Conservation (phyloP, 257 asterid genomes). For the Parsonsia alboflavescens region DNA sequence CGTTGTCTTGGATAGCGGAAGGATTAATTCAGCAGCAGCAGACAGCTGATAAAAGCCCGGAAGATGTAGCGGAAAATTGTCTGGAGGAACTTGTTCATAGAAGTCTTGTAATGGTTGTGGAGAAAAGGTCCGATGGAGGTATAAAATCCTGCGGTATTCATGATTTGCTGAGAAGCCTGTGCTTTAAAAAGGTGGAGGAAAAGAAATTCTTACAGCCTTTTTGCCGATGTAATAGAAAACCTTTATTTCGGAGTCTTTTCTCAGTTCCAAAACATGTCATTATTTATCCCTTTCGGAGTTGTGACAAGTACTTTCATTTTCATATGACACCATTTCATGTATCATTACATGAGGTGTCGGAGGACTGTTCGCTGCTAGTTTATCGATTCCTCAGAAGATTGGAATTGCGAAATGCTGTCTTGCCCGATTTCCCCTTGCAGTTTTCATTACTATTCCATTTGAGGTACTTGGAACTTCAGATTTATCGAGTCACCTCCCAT, state of each 20-base stretch:
- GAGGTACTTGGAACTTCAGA: not conserved
- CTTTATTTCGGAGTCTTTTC: not conserved
- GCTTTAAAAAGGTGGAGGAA: constrained; percentile 7
- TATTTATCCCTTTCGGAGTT: not conserved
- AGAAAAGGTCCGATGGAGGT: not conserved
- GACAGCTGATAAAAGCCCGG: not conserved
- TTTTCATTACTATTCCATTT: not conserved
- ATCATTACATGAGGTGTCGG: not conserved
- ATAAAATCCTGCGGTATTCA: constrained; percentile 13
- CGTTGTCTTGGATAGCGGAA: constrained; percentile 15
- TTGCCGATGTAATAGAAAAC: not conserved
- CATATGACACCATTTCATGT: not conserved
- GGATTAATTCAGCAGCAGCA: constrained; percentile 5
- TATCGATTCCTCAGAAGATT: not conserved
- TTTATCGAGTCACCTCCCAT: not conserved
- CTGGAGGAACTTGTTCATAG: not conserved
- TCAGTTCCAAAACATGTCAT: not conserved
- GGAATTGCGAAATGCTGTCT: not conserved
- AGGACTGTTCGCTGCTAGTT: not conserved
- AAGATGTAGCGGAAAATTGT: not conserved
- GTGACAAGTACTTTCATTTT: not conserved
- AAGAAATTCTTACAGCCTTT: not conserved
- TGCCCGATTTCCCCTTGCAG: not conserved
- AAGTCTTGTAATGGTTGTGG: not conserved
- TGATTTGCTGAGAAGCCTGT: constrained; percentile 10